Base-by-base conservation (phyloP, 495 filamentous ascomycete species). In the Xylaria bambusicola region DNA sequence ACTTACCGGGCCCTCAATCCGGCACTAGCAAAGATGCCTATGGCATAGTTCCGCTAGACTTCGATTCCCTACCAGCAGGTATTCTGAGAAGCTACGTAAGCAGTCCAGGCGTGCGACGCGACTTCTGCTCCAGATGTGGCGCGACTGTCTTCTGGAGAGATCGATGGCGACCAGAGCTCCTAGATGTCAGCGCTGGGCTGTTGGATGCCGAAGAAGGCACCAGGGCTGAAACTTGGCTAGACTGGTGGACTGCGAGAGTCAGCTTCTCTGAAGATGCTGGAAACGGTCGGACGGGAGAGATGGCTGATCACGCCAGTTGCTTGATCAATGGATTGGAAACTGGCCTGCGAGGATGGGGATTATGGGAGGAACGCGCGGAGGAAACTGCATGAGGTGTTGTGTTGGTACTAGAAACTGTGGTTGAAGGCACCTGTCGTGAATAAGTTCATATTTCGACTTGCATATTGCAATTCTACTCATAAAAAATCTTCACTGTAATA, bases 121-220 rank as follows among this genome's bases (percentile, higher is more conserved):
- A 87, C 50, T 90, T 89, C 65, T 91, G 88, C 66, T 62, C 68
- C 0, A 62, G 51, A 4, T 91, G 88, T 64, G 87, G 87, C 1
- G 87, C 87, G 0, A 87, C 79, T 0, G 79, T 86, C 1, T 90
- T 89, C 68, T 91, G 84, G 82, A 82, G 85, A 66, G 79, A 80
- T 40, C 71, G 77, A 24, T 69, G 70, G 61, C 77, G 86, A 33
- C 81, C 83, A 1, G 73, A 76, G 0, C 51, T 89, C n/a, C 74
- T 90, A 27, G 87, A 89, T 69, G 84, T 88, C 8, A 88, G 85
- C 57, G 77, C 82, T 12, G 87, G 86, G 7, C 61, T 90, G 55
- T 63, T 90, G 15, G 76, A 77, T 38, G 79, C 80, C 0, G 48
- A 50, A 2, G 74, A 77, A 45, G 84, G 84, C 2, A 78, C 82